Evolutionary conservation across 768 basidiomycete species (phyloP).

Genomic region (Mycena chlorophos): DNA sequence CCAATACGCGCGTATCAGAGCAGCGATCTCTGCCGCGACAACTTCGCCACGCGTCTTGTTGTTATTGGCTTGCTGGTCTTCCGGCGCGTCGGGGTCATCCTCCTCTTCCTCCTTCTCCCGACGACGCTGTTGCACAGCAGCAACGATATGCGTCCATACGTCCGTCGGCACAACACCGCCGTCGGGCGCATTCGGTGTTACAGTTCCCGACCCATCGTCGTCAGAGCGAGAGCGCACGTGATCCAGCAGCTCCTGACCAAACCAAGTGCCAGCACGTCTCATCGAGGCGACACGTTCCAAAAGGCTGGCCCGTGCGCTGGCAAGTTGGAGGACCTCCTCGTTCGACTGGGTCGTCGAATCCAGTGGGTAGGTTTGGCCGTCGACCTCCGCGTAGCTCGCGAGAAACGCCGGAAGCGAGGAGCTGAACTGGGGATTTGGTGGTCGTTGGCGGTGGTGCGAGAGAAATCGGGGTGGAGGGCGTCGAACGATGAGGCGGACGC

Average conservation of each 20-base stretch:
- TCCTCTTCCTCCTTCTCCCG: not conserved
- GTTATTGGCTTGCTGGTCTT: no score
- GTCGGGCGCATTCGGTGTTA: not conserved
- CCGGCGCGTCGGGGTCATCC: not conserved
- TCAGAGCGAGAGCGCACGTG: not conserved
- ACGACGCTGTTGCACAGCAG: conserved; percentile 37
- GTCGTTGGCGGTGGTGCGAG: conserved; percentile 69
- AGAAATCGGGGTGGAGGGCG: conserved; percentile 53
- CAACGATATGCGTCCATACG: conserved; percentile 60
- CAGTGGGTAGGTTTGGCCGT: conserved; percentile 46
- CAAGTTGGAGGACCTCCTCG: conserved; percentile 41
- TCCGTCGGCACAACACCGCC: conserved; percentile 37
- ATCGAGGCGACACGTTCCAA: conserved; percentile 36
- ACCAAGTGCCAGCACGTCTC: conserved; percentile 21
- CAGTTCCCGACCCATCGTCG: not conserved
- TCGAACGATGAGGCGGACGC: conserved; percentile 68
- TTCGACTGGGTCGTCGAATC: not conserved
- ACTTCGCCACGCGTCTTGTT: conserved; percentile 37
- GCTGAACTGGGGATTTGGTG: conserved; percentile 50
- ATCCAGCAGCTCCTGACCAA: conserved; percentile 17
- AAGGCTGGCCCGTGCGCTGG: conserved; percentile 44
- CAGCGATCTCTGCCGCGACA: conserved; percentile 58
- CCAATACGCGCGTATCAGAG: conserved; percentile 73
- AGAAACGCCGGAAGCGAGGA: conserved; percentile 59
- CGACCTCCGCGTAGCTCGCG: conserved; percentile 58